Percentiles rank a stretch among this genome's conserved stretches.
phyloP scores from a whole-genome alignment of 805 yeast species.

The Candida qinlingensis region DNA sequence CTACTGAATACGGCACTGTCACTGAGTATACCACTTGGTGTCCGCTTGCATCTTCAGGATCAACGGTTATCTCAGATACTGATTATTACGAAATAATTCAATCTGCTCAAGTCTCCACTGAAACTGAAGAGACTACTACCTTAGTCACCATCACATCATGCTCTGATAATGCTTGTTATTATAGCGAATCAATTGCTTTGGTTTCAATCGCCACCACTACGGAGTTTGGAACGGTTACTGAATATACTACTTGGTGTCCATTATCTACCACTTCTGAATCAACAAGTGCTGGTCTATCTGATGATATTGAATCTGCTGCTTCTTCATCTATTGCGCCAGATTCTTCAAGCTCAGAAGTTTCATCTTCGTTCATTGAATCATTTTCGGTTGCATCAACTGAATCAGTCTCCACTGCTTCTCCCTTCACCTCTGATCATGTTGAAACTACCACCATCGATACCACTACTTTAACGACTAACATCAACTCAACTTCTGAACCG shows the following conservation, averaged over 20 bases:
- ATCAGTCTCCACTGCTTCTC: neutral
- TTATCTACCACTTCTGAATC: conserved; percentile 1
- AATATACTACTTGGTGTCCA: conserved; percentile 35
- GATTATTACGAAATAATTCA: neutral
- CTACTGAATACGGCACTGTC: conserved; percentile 12
- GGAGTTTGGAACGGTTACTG: conserved; percentile 24
- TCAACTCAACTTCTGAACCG: no score
- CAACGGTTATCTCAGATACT: neutral
- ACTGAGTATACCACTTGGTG: conserved; percentile 24
- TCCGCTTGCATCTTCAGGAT: conserved; percentile 15
- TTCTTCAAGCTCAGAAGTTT: no score
- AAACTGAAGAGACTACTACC: conserved; percentile 5
- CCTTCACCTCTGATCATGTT: neutral
- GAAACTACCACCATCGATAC: neutral
- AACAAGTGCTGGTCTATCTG: neutral
- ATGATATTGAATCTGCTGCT: neutral
- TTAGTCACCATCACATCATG: conserved; percentile 14
- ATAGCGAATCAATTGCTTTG: conserved; percentile 24
- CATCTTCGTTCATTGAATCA: no score
- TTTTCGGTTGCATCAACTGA: neutral
- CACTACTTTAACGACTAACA: neutral
- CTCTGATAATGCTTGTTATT: conserved; percentile 18
- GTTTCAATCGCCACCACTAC: conserved; percentile 22
- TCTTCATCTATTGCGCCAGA: neutral
- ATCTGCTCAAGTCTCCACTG: neutral